phyloP scores from a whole-genome alignment of 805 yeast species.

The Yamadazyma scolyti region DNA sequence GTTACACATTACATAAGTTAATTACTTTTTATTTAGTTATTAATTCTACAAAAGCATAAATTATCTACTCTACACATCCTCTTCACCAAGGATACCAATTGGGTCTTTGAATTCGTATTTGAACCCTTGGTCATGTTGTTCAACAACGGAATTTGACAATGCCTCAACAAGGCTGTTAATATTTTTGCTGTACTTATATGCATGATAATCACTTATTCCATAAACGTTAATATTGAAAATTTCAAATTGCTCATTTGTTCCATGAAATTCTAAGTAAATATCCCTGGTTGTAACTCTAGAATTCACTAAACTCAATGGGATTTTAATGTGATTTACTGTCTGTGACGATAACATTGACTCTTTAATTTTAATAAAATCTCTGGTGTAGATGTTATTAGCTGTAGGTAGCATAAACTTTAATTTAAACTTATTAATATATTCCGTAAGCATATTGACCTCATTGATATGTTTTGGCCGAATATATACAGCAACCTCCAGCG shows the following conservation, averaged over 20 bases:
- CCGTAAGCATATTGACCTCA: constrained; percentile 15
- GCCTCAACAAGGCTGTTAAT: no score
- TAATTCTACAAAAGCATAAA: constrained; percentile 1
- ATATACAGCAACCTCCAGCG: constrained; percentile 20
- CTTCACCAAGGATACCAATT: no score
- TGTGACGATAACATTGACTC: constrained; percentile 15
- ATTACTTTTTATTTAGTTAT: constrained; percentile 1
- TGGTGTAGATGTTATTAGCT: constrained; percentile 21
- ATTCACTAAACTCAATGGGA: constrained; percentile 33
- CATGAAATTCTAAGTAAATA: constrained; percentile 25
- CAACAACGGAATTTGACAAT: no score
- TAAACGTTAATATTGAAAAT: constrained; percentile 21
- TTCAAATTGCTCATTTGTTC: constrained; percentile 9
- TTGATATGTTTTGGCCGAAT: constrained; percentile 23
- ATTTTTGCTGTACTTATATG: constrained; percentile 21
- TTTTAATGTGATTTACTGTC: constrained; percentile 21
- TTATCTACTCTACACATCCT: background rate
- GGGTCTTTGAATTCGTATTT: no score
- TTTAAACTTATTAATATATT: constrained; percentile 16
- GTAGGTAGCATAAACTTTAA: constrained; percentile 3
- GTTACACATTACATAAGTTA: no score
- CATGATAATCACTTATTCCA: constrained; percentile 26
- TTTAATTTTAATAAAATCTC: constrained; percentile 28
- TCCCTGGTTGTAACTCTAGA: constrained; percentile 28
- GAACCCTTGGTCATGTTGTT: no score